Evolutionary conservation across 805 yeast species (phyloP), one percentile per base, ranked within the genome.

Genomic region (Hagleromyces aurorensis): DNA sequence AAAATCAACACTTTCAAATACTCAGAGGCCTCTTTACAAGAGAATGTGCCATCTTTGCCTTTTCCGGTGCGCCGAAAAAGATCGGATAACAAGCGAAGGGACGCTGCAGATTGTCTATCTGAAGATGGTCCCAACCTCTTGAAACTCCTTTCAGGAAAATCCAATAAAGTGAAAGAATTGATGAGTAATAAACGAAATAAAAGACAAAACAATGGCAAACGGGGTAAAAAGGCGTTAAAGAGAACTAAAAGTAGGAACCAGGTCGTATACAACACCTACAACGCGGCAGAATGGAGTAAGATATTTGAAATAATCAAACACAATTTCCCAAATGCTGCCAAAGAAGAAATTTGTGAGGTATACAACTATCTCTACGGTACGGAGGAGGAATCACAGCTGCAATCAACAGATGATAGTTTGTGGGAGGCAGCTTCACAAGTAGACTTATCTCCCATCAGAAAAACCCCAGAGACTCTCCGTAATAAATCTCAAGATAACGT

Each of bases 81-180:
- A 7, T 13, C 29, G 7, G 23, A 34, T 18, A 36, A 41, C 10
- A 35, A 41, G 16, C 27, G 20, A 20, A 34, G 30, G 16, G 28
- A 33, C 5, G 39, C 36, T 9, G 29, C 32, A 12, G 34, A 25
- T 26, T 37, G 33, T 6, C 22, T 13, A 5, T 27, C 42, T 4
- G 40, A 48, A 21, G 30, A 45, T 8, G 39, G 37, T n/a, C n/a
- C n/a, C 19, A 33, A 27, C 19, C 32, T 50, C 16, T 18, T 49
- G 22, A 39, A 41, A 16, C 42, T 44, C 19, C 29, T 55, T n/a
- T 54, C 59, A 4, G 61, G 59, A 2, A 55, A 55, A 22, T 46
- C 48, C 18, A 34, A 31, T 12, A 55, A 55, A 30, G 43, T 52
- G 2, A 44, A 41, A 25, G 52, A 52, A 25, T 39, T 52, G 22